Evolutionary conservation across 768 basidiomycete species (phyloP).

Genomic region (Leccinum variicolor): DNA sequence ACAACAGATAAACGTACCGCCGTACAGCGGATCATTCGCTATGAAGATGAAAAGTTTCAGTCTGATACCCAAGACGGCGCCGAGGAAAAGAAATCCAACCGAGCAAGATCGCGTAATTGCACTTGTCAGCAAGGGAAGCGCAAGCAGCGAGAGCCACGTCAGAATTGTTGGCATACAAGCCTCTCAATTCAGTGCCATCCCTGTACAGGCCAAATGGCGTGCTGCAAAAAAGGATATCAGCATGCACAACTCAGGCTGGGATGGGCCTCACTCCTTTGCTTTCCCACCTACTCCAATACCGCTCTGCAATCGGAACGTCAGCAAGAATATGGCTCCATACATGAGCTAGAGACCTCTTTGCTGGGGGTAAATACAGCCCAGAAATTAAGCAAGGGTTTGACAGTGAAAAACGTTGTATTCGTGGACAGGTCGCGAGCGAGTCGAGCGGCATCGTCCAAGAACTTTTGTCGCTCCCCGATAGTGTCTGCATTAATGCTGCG

Average conservation of each 20-base stretch:
- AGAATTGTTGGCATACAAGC: conserved; percentile 65
- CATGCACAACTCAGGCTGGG: background rate
- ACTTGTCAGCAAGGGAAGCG: conserved; percentile 55
- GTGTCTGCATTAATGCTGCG: conserved; percentile 41
- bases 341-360: conserved; percentile 48
- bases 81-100: conserved; percentile 39
- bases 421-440: conserved; percentile 67
- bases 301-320: conserved; percentile 38
- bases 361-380: conserved; percentile 81
- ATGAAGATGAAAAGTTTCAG: conserved; percentile 4
- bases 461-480: conserved; percentile 53
- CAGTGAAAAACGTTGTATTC: conserved; percentile 75
- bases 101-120: conserved; percentile 73
- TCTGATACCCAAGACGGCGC: background rate
- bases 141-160: conserved; percentile 70
- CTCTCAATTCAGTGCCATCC: conserved; percentile 74
- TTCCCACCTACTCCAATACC: conserved; percentile 66
- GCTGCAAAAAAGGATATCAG: conserved; percentile 34
- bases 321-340: conserved; percentile 20
- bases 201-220: conserved; percentile 76
- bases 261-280: conserved; percentile 57
- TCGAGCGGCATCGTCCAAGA: conserved; percentile 60
- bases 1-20: conserved; percentile 44
- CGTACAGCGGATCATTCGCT: conserved; percentile 80
- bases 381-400: conserved; percentile 73